Evolutionary conservation across 371 early-diverging fungal genomes (phyloP).

Genomic region (Capniomyces stellatus): DNA sequence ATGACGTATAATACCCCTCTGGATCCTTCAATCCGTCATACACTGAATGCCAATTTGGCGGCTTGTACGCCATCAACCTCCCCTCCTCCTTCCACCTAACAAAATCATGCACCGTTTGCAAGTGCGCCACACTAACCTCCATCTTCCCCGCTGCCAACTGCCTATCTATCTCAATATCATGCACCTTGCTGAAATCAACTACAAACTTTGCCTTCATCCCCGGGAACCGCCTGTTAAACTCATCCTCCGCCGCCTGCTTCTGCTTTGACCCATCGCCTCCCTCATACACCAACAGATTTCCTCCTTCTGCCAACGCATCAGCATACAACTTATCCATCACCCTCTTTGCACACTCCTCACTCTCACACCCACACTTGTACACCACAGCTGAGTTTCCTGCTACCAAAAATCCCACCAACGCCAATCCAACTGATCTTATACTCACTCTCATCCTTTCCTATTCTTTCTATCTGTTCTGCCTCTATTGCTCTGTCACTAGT

Average conservation of each 20-base stretch:
- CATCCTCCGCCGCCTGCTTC: neutral
- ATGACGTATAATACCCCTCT: neutral
- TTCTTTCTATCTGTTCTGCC: no score
- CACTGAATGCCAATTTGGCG: neutral
- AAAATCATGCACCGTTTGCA: neutral
- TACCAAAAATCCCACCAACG: no score
- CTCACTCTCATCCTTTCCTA: no score
- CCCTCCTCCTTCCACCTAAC: neutral
- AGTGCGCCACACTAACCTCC: neutral
- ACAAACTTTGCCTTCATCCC: neutral
- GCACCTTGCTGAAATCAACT: neutral
- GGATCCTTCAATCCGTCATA: neutral
- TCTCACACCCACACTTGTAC: no score
- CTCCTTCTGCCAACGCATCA: constrained; percentile 1
- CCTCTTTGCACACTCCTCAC: neutral
- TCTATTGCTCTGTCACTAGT: no score
- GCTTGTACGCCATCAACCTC: neutral
- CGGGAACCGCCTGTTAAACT: neutral
- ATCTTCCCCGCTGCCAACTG: neutral
- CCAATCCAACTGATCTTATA: no score
- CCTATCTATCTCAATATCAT: neutral
- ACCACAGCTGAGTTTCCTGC: no score
- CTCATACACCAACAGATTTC: neutral
- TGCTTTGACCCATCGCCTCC: neutral
- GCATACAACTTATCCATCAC: neutral